These are phyloP conservation scores for Pezicula carpinea DNA, from an alignment of 2,329 filamentous ascomycete genomes.

Conservation along the genomic window DNA sequence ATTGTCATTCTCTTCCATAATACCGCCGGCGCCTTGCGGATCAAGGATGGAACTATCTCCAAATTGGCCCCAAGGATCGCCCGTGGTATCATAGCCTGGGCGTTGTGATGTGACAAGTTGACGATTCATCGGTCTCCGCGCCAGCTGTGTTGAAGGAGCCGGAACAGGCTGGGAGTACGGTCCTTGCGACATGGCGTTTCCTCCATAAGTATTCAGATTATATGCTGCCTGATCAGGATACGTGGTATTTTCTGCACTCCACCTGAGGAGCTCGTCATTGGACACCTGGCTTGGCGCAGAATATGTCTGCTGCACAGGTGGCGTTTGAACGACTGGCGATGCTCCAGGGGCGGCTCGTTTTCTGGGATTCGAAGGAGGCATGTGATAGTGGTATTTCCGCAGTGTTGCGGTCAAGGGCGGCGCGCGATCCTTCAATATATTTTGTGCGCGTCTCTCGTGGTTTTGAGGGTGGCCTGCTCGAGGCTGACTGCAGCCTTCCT, in stretches of 20 bases:
- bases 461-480: slow-evolving; percentile 8
- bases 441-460: neutral
- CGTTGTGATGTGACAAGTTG: slow-evolving; percentile 26
- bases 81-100: slow-evolving; percentile 18
- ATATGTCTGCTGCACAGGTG: slow-evolving; percentile 46
- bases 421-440: neutral
- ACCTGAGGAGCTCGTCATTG: slow-evolving; percentile 50
- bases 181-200: slow-evolving; percentile 15
- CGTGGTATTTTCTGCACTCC: slow-evolving; percentile 37
- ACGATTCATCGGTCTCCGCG: slow-evolving; percentile 27
- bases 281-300: slow-evolving; percentile 38
- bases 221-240: slow-evolving; percentile 29
- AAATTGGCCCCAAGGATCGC: slow-evolving; percentile 36
- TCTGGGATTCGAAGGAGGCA: slow-evolving; percentile 46
- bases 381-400: slow-evolving; percentile 16
- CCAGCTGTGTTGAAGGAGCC: slow-evolving; percentile 26
- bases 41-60: slow-evolving; percentile 29
- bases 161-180: slow-evolving; percentile 21
- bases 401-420: slow-evolving; percentile 6
- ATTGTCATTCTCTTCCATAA: slow-evolving; percentile 57
- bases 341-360: slow-evolving; percentile 73
- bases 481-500: slow-evolving; percentile 28
- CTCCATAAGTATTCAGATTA: slow-evolving; percentile 21
- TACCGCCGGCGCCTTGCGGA: slow-evolving; percentile 31
- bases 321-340: slow-evolving; percentile 54